Evolutionary conservation across 306 rosid species (phyloP).

Genomic region (Prunus mira): DNA sequence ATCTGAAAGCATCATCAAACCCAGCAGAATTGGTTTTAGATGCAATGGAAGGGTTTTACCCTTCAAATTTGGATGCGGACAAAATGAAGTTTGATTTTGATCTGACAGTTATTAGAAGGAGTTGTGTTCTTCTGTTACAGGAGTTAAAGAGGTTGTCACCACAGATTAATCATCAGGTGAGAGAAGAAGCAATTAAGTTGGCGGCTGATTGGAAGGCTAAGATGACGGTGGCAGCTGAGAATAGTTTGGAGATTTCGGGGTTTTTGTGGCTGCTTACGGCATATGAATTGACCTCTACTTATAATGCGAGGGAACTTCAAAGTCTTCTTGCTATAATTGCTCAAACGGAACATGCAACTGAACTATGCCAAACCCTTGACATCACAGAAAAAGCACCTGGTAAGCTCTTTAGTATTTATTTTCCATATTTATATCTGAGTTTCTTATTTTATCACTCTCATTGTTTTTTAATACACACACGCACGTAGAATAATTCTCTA

Average conservation of each 20-base stretch:
- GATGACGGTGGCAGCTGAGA: constrained; percentile 16
- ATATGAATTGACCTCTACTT: constrained; percentile 23
- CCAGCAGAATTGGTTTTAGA: constrained; percentile 41
- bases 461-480: too few species aligned
- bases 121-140: constrained; percentile 40
- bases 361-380: constrained; percentile 31
- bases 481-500: too few species aligned
- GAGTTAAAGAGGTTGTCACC: constrained; percentile 32
- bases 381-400: constrained; percentile 27
- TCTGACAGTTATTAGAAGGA: constrained; percentile 26
- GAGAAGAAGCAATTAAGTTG: constrained; percentile 33
- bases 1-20: constrained; percentile 1
- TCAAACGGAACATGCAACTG: constrained; percentile 29
- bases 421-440: background rate
- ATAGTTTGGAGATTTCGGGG: constrained; percentile 29
- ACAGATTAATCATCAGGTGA: constrained; percentile 22
- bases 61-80: constrained; percentile 13
- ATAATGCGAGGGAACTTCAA: constrained; percentile 23
- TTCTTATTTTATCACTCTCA: too few species aligned
- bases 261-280: constrained; percentile 40
- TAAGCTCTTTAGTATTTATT: constrained; percentile 14
- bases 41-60: constrained; percentile 33
- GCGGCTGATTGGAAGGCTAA: constrained; percentile 41
- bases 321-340: constrained; percentile 25
- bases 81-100: constrained; percentile 15